Evolutionary conservation across 2,329 filamentous ascomycete genomes (phyloP).

Genomic region (Calcarisporium arbuscula): DNA sequence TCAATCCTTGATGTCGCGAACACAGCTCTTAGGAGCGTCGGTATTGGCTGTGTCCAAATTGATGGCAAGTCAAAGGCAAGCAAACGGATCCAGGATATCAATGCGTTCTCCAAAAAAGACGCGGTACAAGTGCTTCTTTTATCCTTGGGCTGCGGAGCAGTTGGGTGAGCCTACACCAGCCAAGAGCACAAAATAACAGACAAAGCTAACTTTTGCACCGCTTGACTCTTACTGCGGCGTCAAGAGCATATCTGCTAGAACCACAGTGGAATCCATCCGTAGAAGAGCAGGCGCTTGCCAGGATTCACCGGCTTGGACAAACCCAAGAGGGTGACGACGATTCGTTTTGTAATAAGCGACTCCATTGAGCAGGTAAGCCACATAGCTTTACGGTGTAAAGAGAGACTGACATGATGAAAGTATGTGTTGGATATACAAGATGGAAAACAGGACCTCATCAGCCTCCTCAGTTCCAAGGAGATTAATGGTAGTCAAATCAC

Average conservation of each 20-base stretch:
- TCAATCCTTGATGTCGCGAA: conserved; percentile 40
- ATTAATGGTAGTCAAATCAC: too few relatives aligned
- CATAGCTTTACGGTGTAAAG: too few relatives aligned
- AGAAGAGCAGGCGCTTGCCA: conserved; percentile 36
- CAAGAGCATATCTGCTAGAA: conserved; percentile 42
- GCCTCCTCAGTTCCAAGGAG: too few relatives aligned
- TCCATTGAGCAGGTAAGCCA: conserved; percentile 33
- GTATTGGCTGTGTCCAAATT: too few relatives aligned
- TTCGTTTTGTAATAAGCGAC: conserved; percentile 30
- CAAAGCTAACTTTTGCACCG: too few relatives aligned
- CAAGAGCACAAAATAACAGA: too few relatives aligned
- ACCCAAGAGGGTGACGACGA: conserved; percentile 26
- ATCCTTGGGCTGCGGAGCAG: conserved; percentile 45
- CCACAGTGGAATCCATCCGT: conserved; percentile 42
- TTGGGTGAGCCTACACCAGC: conserved; percentile 39
- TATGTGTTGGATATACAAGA: too few relatives aligned
- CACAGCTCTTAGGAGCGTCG: conserved; percentile 29
- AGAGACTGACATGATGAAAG: too few relatives aligned
- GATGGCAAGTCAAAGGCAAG: too few relatives aligned
- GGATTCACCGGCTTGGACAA: conserved; percentile 31
- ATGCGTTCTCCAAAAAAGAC: too few relatives aligned
- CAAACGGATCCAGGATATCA: too few relatives aligned
- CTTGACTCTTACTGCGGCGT: conserved; percentile 40
- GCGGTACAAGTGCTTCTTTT: conserved; percentile 42
- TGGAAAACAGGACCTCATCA: too few relatives aligned